These are phyloP conservation scores for Yamadazyma blattariae DNA, from an alignment of 1,139 yeast species.

Conservation along the genomic window DNA sequence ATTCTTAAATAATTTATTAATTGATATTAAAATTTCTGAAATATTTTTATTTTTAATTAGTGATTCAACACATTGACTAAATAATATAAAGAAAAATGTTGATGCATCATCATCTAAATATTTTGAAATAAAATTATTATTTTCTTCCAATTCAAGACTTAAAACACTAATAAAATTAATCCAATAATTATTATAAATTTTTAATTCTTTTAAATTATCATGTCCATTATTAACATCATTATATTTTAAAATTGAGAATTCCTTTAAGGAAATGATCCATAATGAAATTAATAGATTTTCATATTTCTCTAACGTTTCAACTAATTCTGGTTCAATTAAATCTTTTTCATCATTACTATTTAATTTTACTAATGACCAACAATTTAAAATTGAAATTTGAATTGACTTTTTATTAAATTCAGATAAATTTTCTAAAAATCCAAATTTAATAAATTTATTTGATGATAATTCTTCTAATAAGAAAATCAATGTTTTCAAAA, in stretches of 20 bases:
- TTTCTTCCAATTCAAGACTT: slow-evolving; percentile 59
- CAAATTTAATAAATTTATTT: slow-evolving; percentile 41
- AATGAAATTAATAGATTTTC: slow-evolving; percentile 62
- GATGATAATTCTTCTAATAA: slow-evolving; percentile 64
- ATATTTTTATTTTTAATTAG: slow-evolving; percentile 48
- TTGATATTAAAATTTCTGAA: slow-evolving; percentile 47
- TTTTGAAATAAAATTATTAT: slow-evolving; percentile 39
- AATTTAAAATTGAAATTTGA: slow-evolving; percentile 68
- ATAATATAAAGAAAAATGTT: slow-evolving; percentile 75
- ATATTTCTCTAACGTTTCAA: slow-evolving; percentile 54
- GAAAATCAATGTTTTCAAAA: slow-evolving; percentile 63
- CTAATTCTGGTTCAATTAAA: slow-evolving; percentile 24
- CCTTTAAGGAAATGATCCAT: slow-evolving; percentile 77
- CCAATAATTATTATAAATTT: slow-evolving; percentile 69
- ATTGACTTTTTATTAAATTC: slow-evolving; percentile 61
- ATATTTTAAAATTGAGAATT: slow-evolving; percentile 68
- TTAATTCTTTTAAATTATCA: slow-evolving; percentile 39
- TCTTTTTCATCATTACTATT: slow-evolving; percentile 31
- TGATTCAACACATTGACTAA: slow-evolving; percentile 82
- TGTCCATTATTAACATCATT: slow-evolving; percentile 29
- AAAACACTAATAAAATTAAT: slow-evolving; percentile 75
- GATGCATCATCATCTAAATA: slow-evolving; percentile 61
- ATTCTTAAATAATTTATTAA: slow-evolving; percentile 57
- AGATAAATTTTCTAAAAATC: slow-evolving; percentile 42
- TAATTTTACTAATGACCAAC: slow-evolving; percentile 84